Base-by-base conservation (phyloP, 495 filamentous ascomycete species). In the Entonaema liquescens region DNA sequence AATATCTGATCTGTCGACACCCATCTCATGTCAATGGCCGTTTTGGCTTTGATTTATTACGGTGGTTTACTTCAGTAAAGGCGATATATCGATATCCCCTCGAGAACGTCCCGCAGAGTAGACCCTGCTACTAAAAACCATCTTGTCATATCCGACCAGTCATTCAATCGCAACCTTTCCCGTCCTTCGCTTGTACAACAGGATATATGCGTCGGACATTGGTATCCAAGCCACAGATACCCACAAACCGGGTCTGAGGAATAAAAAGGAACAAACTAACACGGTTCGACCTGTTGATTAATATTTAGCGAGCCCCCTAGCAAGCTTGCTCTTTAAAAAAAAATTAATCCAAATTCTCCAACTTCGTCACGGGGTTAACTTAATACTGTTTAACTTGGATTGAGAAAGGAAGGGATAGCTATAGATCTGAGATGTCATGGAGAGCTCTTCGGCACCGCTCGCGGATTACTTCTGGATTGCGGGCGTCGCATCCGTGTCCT, bases 401-500 rank as follows among this genome's bases (percentile, higher is more conserved):
- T 62, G 40, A 69, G 62, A 66, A 68, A 40, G 58, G 29, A 54
- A 54, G 65, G 40, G 59, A 73, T 21, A 55, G 68, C 70, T 62
- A 47, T 63, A 70, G 67, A 72, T 62, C 67, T 83, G 78, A 72
- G 75, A 83, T 84, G 83, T 75, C 78, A 87, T 87, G 86, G 86
- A 85, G 59, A 79, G 76, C 77, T 85, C 91, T 21, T 89, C 90
- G 64, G 85, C 91, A 58, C 95, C 95, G 68, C 89, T 99, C 67
- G 95, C 95, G 77, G 95, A 99, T 80, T 98, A 96, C 83, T 99
- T 99, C 82, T 99, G 95, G 93, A 98, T 99, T 70, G 93, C 92
- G 70, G 95, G 95, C 79, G 89, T 97, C 74, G 93, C 94, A 80
- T 91, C 91, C 52, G 81, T 87, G 67, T 84, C 86, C 47, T 90